These are phyloP conservation scores for Eucalyptus virginea DNA, from an alignment of 345 rosid genomes.

Conservation along the genomic window DNA sequence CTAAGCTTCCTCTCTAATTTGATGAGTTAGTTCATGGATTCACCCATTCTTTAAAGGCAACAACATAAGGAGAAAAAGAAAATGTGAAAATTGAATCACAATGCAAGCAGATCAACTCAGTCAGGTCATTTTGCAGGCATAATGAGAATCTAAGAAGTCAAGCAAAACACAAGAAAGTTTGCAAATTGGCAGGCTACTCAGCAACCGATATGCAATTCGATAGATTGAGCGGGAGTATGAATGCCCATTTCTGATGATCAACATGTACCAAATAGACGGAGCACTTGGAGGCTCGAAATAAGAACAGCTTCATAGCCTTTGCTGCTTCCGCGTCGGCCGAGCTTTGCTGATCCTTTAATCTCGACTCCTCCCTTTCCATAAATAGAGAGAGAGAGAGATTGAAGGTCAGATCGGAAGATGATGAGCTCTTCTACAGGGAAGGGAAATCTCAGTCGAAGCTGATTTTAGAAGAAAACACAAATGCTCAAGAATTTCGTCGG, in stretches of 20 bases:
- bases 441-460: not conserved
- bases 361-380: not conserved
- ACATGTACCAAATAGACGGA: not conserved
- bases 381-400: not conserved
- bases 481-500: not conserved
- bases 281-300: not conserved
- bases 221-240: not conserved
- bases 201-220: not conserved
- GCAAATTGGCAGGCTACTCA: not conserved
- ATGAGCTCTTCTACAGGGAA: not conserved
- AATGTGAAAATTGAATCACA: too few relatives aligned
- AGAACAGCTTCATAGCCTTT: not conserved
- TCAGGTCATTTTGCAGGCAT: too few relatives aligned
- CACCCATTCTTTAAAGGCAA: too few relatives aligned
- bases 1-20: too few relatives aligned
- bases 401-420: not conserved
- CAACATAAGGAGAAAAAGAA: too few relatives aligned
- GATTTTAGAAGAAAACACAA: not conserved
- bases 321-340: not conserved
- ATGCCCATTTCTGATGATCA: not conserved
- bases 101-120: too few relatives aligned
- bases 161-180: too few relatives aligned
- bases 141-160: too few relatives aligned
- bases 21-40: too few relatives aligned
- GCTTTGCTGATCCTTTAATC: not conserved